Conservation (phyloP, 306 rosid species). For the Quercus suber region DNA sequence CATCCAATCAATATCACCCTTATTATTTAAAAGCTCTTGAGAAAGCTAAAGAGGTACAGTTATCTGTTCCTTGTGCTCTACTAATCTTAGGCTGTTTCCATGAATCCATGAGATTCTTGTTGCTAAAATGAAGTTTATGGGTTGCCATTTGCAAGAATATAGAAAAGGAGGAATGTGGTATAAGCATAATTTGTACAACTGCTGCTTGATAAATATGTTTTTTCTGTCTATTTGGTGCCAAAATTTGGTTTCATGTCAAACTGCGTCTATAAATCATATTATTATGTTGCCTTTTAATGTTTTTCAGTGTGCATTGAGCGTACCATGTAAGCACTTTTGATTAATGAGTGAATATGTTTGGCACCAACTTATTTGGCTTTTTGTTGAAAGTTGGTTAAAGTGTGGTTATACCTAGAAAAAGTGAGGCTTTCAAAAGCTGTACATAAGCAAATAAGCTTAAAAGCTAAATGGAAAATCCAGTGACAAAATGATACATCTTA, state of each 20-base stretch:
- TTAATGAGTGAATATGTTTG: background rate
- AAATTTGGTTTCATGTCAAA: background rate
- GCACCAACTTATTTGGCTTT: too few relatives aligned
- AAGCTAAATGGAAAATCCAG: too few relatives aligned
- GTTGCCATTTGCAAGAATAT: background rate
- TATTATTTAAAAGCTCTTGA: slow-evolving; percentile 67
- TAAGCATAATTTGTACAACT: background rate
- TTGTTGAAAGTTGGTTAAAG: too few relatives aligned
- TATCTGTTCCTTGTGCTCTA: slow-evolving; percentile 10
- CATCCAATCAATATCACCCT: slow-evolving; percentile 67
- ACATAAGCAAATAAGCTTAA: too few relatives aligned
- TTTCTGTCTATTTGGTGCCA: background rate
- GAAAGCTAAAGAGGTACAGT: slow-evolving; percentile 55
- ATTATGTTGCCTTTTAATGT: background rate
- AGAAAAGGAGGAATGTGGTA: background rate
- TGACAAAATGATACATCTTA: background rate
- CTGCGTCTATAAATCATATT: background rate
- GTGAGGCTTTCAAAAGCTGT: too few relatives aligned
- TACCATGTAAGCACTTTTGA: background rate
- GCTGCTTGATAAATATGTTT: background rate
- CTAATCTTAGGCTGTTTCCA: slow-evolving; percentile 6
- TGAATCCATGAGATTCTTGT: background rate
- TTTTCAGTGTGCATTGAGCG: background rate
- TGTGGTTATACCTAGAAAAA: too few relatives aligned
- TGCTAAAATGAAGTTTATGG: background rate